Conservation (phyloP, 352 stramenopile genomes). For the Phytophthora idaei region DNA sequence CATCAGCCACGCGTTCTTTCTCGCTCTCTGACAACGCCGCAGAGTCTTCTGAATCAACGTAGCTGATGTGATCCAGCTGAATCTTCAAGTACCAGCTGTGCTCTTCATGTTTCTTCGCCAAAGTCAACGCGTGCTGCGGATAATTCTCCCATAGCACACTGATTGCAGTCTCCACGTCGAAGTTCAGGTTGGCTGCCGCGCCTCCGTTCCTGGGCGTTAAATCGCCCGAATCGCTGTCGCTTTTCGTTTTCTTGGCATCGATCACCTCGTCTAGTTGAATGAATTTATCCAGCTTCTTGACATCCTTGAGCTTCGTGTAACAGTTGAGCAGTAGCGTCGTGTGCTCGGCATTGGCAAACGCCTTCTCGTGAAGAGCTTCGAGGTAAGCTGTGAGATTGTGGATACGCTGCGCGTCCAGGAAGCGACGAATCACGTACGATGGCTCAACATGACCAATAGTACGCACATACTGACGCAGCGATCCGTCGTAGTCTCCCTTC, state of each 20-base stretch:
- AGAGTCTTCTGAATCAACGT: conserved; percentile 82
- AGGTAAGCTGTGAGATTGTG: conserved; percentile 97
- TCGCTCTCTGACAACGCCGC: conserved; percentile 70
- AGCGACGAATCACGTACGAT: conserved; percentile 98
- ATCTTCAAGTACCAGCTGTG: conserved; percentile 94
- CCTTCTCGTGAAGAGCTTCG: conserved; percentile 92
- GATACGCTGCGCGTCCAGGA: conserved; percentile 97
- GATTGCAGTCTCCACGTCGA: conserved; percentile 93
- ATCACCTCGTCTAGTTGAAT: conserved; percentile 87
- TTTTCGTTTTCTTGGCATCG: conserved; percentile 52
- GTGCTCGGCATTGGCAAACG: conserved; percentile 91
- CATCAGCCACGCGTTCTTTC: conserved; percentile 86
- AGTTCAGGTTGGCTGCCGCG: conserved; percentile 64
- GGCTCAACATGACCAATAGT: conserved; percentile 97
- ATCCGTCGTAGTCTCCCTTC: conserved; percentile 96
- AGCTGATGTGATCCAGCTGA: conserved; percentile 91
- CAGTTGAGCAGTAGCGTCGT: conserved; percentile 95
- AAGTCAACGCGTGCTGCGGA: conserved; percentile 86
- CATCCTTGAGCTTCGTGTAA: conserved; percentile 95
- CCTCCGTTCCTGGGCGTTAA: conserved; percentile 30
- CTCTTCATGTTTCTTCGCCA: conserved; percentile 91
- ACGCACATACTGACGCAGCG: conserved; percentile 96
- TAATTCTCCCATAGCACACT: conserved; percentile 94
- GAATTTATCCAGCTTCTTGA: conserved; percentile 93
- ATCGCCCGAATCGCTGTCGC: conserved; percentile 24